Evolutionary conservation across 2,329 filamentous ascomycete species (phyloP).

Genomic region (Cordyceps pruinosa): DNA sequence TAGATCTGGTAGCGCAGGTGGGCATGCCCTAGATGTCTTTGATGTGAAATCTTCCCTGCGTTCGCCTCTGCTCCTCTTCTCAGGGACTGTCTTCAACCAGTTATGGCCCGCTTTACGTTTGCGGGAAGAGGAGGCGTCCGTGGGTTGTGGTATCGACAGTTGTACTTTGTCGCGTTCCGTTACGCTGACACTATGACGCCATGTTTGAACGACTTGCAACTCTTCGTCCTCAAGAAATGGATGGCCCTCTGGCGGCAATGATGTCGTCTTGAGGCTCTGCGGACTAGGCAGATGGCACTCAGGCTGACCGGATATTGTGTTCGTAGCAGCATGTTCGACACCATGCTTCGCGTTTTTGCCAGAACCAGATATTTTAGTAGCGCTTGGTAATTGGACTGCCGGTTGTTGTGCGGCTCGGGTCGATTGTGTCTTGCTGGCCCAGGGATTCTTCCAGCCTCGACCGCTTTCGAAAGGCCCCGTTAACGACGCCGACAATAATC

Average conservation of each 20-base stretch:
- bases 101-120: constrained; percentile 17
- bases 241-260: constrained; percentile 9
- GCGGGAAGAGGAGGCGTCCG: constrained; percentile 10
- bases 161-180: background rate
- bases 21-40: background rate
- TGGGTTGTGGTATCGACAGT: constrained; percentile 18
- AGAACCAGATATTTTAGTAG: background rate
- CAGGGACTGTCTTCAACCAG: constrained; percentile 26
- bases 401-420: background rate
- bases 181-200: constrained; percentile 23
- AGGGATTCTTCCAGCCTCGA: constrained; percentile 47
- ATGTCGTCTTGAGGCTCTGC: constrained; percentile 18
- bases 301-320: background rate
- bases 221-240: constrained; percentile 18
- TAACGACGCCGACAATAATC: constrained; percentile 54
- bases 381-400: background rate
- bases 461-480: constrained; percentile 52
- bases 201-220: constrained; percentile 25
- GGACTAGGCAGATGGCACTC: constrained; percentile 17
- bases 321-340: background rate
- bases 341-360: background rate
- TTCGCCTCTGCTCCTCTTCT: constrained; percentile 21
- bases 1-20: background rate
- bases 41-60: background rate
- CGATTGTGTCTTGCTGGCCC: constrained; percentile 30